Base-by-base conservation (phyloP, 192 early-diverging fungal genomes). In the Geosiphon pyriformis region DNA sequence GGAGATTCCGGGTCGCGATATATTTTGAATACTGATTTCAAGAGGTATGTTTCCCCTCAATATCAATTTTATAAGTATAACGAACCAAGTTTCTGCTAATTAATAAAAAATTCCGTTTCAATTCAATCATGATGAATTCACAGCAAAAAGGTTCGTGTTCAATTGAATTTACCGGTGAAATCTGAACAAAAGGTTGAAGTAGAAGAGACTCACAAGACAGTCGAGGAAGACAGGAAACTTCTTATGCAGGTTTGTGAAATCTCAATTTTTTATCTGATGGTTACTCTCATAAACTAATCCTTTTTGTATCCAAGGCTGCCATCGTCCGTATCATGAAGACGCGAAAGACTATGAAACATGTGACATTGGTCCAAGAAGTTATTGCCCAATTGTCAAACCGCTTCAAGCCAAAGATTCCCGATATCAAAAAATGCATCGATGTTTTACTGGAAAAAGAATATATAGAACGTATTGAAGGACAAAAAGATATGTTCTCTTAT, bases 311-410 rank as follows among this genome's bases (percentile, higher is more conserved):
- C 7, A 10, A 76, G 87, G 96, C 95, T 4, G 95, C 97, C 0
- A 96, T 99, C 81, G 97, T 99, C 42, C 92, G 97, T 20, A 94
- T 99, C 68, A 99, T 99, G 97, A 99, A 99, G 82, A 92, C 95
- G 1, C 89, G 95, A 33, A 95, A 98, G 77, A 82, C 82, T 46
- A 77, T 98, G 79, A 86, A 89, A 65, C 92, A 96, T 72, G 79
- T 87, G 7, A 78, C 83, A 34, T 83, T 99, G 17, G 86, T 99
- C 47, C 81, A 90, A 34, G 95, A 98, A 63, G 91, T 94, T 3
- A 92, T 98, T 55, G 75, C 83, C 11, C 93, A 96, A 66, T 85
- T 96, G 54, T 77, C 87, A 55, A 80, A 90, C 35, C 83, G 94
- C 26, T 99, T 98, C 82, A 90, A 90, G 71, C 94, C 97, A 4